These are phyloP conservation scores for Populus deltoides DNA, from an alignment of 345 rosid species.

Conservation along the genomic window DNA sequence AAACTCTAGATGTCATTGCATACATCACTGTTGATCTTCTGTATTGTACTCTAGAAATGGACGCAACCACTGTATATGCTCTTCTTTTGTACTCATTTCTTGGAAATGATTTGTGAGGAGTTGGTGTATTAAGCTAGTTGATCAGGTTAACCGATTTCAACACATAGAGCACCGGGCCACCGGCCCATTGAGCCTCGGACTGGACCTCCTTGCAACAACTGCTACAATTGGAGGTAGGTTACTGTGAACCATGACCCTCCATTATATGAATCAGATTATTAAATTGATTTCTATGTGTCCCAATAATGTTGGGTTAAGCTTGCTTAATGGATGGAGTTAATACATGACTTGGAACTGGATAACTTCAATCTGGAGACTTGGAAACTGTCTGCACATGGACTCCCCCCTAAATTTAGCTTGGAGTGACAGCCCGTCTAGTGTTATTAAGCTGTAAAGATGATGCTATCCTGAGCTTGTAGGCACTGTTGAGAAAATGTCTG, in stretches of 20 bases:
- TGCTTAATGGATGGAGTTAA: constrained; percentile 8
- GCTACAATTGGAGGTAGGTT: constrained; percentile 43
- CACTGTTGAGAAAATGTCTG: constrained; percentile 1
- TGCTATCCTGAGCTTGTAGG: constrained; percentile 16
- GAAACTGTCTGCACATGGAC: constrained; percentile 3
- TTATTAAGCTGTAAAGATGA: constrained; percentile 20
- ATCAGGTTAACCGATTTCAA: constrained; percentile 27
- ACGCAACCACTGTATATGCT: constrained; percentile 18
- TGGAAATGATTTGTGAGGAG: background rate
- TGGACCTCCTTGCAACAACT: constrained; percentile 25
- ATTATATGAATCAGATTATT: constrained; percentile 40
- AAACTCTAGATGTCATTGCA: constrained; percentile 33
- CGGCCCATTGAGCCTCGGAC: constrained; percentile 66
- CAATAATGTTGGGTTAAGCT: constrained; percentile 15
- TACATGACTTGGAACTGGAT: background rate
- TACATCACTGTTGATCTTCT: constrained; percentile 35
- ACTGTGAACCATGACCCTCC: constrained; percentile 38
- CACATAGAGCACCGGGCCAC: constrained; percentile 49
- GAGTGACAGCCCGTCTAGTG: background rate
- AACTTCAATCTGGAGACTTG: background rate
- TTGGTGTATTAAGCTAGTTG: constrained; percentile 17
- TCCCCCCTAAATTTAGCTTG: background rate
- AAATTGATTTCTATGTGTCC: constrained; percentile 16
- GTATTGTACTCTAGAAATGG: constrained; percentile 23
- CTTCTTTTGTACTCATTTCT: constrained; percentile 10